Conservation (phyloP, 805 yeast species). For the Phaffomyces thermotolerans region DNA sequence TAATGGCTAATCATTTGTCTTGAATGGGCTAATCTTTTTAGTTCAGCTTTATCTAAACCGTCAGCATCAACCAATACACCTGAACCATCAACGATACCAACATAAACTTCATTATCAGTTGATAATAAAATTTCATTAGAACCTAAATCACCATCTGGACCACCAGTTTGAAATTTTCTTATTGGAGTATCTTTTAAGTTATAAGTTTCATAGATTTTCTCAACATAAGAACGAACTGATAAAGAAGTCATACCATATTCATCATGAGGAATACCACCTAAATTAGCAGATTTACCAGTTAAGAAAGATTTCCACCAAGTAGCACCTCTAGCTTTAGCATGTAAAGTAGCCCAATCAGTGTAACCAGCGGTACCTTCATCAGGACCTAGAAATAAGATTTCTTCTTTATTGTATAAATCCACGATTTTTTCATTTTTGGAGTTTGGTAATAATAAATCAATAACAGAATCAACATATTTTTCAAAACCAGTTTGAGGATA, state of each 20-base stretch:
- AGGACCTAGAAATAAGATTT: slow-evolving; percentile 96
- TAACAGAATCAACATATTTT: slow-evolving; percentile 86
- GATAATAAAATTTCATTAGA: slow-evolving; percentile 90
- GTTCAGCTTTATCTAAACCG: slow-evolving; percentile 78
- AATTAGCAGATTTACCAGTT: slow-evolving; percentile 85
- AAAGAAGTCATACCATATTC: slow-evolving; percentile 96
- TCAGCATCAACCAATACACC: slow-evolving; percentile 91
- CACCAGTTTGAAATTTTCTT: slow-evolving; percentile 92
- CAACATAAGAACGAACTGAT: slow-evolving; percentile 87
- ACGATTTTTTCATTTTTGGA: slow-evolving; percentile 80
- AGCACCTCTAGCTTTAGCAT: slow-evolving; percentile 87
- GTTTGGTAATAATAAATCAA: slow-evolving; percentile 75
- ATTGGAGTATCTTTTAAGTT: slow-evolving; percentile 51
- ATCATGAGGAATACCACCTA: slow-evolving; percentile 98
- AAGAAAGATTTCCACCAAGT: slow-evolving; percentile 98
- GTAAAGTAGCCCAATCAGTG: slow-evolving; percentile 96
- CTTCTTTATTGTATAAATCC: slow-evolving; percentile 76
- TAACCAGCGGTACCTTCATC: slow-evolving; percentile 96
- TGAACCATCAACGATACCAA: slow-evolving; percentile 89
- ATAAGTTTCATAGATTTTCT: slow-evolving; percentile 77
- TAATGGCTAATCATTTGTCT: slow-evolving; percentile 70
- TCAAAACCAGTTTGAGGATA: slow-evolving; percentile 80
- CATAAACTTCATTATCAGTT: slow-evolving; percentile 65
- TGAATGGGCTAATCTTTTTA: slow-evolving; percentile 66
- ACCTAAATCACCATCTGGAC: slow-evolving; percentile 98